Evolutionary conservation across 495 filamentous ascomycete species (phyloP).

Genomic region (Glonium stellatum): DNA sequence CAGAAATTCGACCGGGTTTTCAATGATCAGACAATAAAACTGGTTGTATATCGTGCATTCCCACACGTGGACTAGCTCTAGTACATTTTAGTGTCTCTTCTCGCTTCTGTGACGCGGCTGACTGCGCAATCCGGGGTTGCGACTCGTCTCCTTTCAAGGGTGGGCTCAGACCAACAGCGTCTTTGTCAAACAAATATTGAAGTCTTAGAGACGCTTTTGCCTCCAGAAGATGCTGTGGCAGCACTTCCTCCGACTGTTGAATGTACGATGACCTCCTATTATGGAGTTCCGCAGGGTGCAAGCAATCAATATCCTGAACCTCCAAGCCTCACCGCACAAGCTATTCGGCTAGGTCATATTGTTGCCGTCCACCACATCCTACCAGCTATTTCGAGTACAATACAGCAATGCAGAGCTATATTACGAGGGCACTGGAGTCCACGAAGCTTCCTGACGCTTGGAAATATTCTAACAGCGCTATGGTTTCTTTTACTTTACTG

Average conservation of each 20-base stretch:
- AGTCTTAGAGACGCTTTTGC: neutral
- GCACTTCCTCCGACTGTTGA: neutral
- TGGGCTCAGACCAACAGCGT: neutral
- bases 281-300: conserved; percentile 25
- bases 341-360: conserved; percentile 11
- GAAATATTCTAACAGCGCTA: conserved; percentile 54
- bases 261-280: conserved; percentile 25
- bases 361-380: conserved; percentile 16
- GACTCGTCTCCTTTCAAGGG: neutral
- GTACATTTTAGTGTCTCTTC: too few species aligned
- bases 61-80: too few species aligned
- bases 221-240: conserved; percentile 20
- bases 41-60: too few species aligned
- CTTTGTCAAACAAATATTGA: neutral
- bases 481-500: conserved; percentile 80
- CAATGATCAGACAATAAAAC: too few species aligned
- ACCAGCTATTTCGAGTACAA: conserved; percentile 4
- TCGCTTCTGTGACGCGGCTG: too few species aligned
- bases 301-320: conserved; percentile 17
- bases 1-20: too few species aligned
- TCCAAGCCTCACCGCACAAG: conserved; percentile 17
- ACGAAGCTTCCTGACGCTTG: conserved; percentile 15
- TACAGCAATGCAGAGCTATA: conserved; percentile 1
- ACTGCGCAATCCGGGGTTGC: too few species aligned
- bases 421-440: conserved; percentile 11